These are phyloP conservation scores for Colletotrichum sp. DNA, from an alignment of 2,329 filamentous ascomycete species.

Conservation along the genomic window DNA sequence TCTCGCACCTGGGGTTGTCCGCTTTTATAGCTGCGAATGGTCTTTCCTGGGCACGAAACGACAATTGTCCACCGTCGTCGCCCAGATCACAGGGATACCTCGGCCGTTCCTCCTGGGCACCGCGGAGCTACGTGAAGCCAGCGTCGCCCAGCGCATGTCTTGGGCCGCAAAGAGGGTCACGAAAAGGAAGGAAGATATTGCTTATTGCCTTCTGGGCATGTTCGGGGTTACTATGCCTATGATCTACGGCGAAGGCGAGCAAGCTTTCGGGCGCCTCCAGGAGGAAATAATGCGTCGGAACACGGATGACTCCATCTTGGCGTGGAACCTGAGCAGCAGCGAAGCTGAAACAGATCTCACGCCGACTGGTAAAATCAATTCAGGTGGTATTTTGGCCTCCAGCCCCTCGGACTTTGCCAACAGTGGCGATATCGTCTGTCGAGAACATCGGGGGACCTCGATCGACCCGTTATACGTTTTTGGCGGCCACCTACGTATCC, in stretches of 20 bases:
- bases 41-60: not conserved
- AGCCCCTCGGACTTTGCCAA: too few species aligned
- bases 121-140: not conserved
- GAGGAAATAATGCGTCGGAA: not conserved
- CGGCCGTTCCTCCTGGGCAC: not conserved
- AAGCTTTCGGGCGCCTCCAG: not conserved
- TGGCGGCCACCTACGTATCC: not conserved
- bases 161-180: not conserved
- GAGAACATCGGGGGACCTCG: not conserved
- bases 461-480: too few species aligned
- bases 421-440: not conserved
- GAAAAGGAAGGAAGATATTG: not conserved
- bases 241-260: not conserved
- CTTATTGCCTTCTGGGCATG: not conserved
- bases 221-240: not conserved
- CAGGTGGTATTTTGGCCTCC: too few species aligned
- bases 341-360: too few species aligned
- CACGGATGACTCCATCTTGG: not conserved
- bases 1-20: rapidly evolving
- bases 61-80: not conserved
- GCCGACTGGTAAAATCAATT: too few species aligned
- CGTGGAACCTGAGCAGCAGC: not conserved
- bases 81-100: not conserved
- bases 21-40: not conserved
- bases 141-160: not conserved